Evolutionary conservation across 1,284 basidiomycete genomes (phyloP).

Genomic region (Cryptococcus neoformans): DNA sequence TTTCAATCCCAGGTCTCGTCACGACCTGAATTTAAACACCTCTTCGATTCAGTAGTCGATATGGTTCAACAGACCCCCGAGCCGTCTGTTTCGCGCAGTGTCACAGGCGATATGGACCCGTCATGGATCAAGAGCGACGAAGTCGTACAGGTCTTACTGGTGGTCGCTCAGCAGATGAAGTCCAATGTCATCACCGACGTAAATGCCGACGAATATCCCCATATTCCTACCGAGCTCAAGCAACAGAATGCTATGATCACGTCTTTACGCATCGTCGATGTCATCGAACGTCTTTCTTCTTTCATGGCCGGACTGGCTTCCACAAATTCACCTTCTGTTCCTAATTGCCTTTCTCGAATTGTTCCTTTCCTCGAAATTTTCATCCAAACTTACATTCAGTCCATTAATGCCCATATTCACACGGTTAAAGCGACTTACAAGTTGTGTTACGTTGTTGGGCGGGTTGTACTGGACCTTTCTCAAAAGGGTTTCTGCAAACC

Average conservation of each 20-base stretch:
- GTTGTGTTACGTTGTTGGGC: slow-evolving; percentile 72
- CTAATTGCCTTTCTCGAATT: slow-evolving; percentile 29
- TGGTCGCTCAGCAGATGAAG: slow-evolving; percentile 62
- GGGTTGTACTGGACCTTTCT: slow-evolving; percentile 69
- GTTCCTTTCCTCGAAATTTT: slow-evolving; percentile 55
- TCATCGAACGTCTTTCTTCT: slow-evolving; percentile 31
- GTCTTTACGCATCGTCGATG: slow-evolving; percentile 38
- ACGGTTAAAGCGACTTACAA: slow-evolving; percentile 75
- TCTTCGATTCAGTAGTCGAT: slow-evolving; percentile 54
- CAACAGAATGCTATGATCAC: slow-evolving; percentile 21
- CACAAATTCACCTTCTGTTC: slow-evolving; percentile 4
- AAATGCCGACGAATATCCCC: slow-evolving; percentile 33
- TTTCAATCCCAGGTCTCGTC: slow-evolving; percentile 12
- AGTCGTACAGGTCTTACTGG: slow-evolving; percentile 62
- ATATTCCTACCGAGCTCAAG: slow-evolving; percentile 30
- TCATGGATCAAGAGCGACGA: slow-evolving; percentile 40
- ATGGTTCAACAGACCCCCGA: slow-evolving; percentile 51
- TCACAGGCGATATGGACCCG: not conserved
- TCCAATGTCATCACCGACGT: slow-evolving; percentile 18
- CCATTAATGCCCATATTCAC: slow-evolving; percentile 19
- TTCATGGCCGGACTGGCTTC: slow-evolving; percentile 20
- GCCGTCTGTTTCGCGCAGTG: not conserved
- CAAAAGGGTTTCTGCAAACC: slow-evolving; percentile 92
- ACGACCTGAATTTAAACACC: slow-evolving; percentile 53
- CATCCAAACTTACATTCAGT: slow-evolving; percentile 54